A percentile compares a stretch with the other conserved stretches of the same genome.
Evolutionary conservation across 2,329 filamentous ascomycete genomes (phyloP).

Genomic region (Tetracladium maxilliforme): DNA sequence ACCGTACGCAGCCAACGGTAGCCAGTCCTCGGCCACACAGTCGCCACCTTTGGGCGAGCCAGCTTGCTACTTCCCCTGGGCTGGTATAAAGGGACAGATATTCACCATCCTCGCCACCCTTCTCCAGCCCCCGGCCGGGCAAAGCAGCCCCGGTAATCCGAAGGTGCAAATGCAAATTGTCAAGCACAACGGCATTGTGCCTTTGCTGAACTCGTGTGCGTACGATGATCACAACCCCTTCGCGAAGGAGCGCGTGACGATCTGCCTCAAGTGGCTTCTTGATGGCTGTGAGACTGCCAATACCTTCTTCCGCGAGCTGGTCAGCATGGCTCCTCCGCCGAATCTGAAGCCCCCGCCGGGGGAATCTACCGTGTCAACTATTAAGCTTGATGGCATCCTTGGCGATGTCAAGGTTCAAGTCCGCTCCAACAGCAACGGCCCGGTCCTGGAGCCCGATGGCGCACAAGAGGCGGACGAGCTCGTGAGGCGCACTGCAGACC

Average conservation of each 20-base stretch:
- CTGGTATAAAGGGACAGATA: constrained; percentile 78
- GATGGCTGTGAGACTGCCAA: constrained; percentile 63
- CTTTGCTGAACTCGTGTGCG: constrained; percentile 74
- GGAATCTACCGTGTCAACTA: constrained; percentile 22
- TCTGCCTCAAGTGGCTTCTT: constrained; percentile 74
- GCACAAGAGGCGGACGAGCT: too few relatives aligned
- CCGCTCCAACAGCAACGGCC: too few relatives aligned
- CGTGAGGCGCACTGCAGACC: too few relatives aligned
- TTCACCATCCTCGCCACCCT: constrained; percentile 81
- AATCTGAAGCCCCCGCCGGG: constrained; percentile 6
- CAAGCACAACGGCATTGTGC: constrained; percentile 71
- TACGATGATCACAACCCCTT: constrained; percentile 92
- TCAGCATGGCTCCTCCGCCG: background rate
- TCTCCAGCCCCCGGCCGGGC: constrained; percentile 62
- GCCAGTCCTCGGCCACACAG: constrained; percentile 17
- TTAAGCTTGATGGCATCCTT: constrained; percentile 38
- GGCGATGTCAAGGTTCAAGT: constrained; percentile 42
- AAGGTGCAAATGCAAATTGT: constrained; percentile 82
- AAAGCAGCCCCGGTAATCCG: constrained; percentile 47
- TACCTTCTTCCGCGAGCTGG: constrained; percentile 47
- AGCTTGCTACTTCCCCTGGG: constrained; percentile 49
- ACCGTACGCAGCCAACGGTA: constrained; percentile 36
- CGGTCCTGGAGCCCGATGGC: too few relatives aligned
- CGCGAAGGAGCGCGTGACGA: constrained; percentile 79
- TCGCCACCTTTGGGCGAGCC: constrained; percentile 43